Conservation (phyloP, 257 asterid genomes). For the Nicotiana tabacum region DNA sequence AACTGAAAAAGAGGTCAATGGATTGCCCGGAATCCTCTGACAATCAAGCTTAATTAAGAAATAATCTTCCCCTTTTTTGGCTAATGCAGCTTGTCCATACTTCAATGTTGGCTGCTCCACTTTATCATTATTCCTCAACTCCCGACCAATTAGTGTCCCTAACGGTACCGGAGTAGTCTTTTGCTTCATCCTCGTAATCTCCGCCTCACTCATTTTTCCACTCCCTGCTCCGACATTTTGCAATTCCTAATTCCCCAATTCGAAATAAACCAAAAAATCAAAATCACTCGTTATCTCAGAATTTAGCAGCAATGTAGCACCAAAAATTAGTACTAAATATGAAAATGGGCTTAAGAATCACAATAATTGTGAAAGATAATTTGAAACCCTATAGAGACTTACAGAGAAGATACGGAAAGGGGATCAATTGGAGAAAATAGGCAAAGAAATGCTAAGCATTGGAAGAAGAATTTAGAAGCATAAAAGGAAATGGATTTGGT, state of each 20-base stretch:
- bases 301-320: slow-evolving; percentile 18
- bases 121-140: slow-evolving; percentile 57
- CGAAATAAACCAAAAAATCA: slow-evolving; percentile 2
- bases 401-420: slow-evolving; percentile 29
- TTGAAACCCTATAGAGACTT: slow-evolving; percentile 12
- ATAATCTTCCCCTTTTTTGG: slow-evolving; percentile 92
- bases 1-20: slow-evolving; percentile 63
- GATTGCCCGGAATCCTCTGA: slow-evolving; percentile 60
- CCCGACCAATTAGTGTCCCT: slow-evolving; percentile 80
- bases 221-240: slow-evolving; percentile 38
- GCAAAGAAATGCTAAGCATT: background rate
- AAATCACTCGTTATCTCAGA: slow-evolving; percentile 6
- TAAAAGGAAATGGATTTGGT: background rate
- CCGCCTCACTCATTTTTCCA: slow-evolving; percentile 47
- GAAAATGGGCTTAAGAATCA: slow-evolving; percentile 1
- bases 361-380: background rate
- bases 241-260: slow-evolving; percentile 27
- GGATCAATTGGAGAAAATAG: background rate
- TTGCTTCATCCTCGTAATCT: slow-evolving; percentile 64
- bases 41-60: slow-evolving; percentile 64
- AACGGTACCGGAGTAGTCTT: slow-evolving; percentile 61
- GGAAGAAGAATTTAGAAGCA: background rate
- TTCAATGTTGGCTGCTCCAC: slow-evolving; percentile 66
- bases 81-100: slow-evolving; percentile 78
- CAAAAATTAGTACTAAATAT: background rate